These are phyloP conservation scores for Tetraselmis chui DNA, from an alignment of 139 green algal species.

Conservation along the genomic window DNA sequence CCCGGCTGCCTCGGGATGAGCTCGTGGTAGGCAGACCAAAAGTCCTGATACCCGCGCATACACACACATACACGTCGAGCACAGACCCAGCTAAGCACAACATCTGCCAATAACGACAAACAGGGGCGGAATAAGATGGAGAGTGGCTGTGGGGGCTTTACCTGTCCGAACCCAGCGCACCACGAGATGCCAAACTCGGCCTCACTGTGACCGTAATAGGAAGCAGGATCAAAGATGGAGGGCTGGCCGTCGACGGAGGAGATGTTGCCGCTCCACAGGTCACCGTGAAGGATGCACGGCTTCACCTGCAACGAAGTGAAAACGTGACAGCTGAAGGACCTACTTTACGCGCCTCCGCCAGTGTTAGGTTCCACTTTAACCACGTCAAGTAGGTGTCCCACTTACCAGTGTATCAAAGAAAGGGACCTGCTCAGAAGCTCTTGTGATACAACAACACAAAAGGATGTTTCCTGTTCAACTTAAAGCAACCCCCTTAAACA, in stretches of 20 bases:
- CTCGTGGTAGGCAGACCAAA: slow-evolving; percentile 56
- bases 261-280: slow-evolving; percentile 97
- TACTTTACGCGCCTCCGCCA: too few species aligned
- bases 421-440: too few species aligned
- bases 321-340: neutral
- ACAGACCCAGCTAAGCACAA: too few species aligned
- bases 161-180: slow-evolving; percentile 50
- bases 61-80: too few species aligned
- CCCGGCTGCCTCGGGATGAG: slow-evolving; percentile 63
- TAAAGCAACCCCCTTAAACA: too few species aligned
- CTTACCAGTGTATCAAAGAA: too few species aligned
- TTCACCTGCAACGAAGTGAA: slow-evolving; percentile 36
- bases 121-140: too few species aligned
- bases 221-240: slow-evolving; percentile 73
- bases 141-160: neutral
- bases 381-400: too few species aligned
- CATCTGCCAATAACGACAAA: too few species aligned
- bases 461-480: too few species aligned
- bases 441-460: slow-evolving; percentile 8
- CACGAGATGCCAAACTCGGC: slow-evolving; percentile 94
- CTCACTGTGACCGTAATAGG: slow-evolving; percentile 91
- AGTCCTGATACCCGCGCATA: too few species aligned
- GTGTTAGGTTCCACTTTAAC: too few species aligned
- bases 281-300: slow-evolving; percentile 83
- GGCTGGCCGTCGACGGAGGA: slow-evolving; percentile 54